Percentiles rank a stretch among this genome's conserved stretches.
Evolutionary conservation across 768 basidiomycete genomes (phyloP).

Genomic region (Galerina marginata): DNA sequence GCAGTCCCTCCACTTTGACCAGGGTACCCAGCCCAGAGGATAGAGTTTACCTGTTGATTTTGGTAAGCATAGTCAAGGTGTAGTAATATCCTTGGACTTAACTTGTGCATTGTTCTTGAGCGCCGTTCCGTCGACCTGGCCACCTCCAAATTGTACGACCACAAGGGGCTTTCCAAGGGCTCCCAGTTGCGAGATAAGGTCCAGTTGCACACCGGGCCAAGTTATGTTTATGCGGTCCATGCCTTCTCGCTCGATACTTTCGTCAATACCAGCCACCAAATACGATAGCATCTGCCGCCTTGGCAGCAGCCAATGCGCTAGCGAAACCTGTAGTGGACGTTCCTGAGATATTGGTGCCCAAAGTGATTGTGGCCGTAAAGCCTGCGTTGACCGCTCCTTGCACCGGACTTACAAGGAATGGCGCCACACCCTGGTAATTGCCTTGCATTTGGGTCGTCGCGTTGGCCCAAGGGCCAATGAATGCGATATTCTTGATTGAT

Average conservation of each 20-base stretch:
- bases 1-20: constrained; percentile 61
- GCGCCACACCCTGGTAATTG: constrained; percentile 59
- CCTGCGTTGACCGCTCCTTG: constrained; percentile 53
- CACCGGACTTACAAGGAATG: constrained; percentile 59
- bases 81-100: constrained; percentile 3
- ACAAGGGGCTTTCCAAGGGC: constrained; percentile 56
- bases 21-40: constrained; percentile 64
- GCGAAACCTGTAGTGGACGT: constrained; percentile 51
- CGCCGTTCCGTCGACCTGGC: constrained; percentile 55
- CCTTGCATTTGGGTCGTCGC: constrained; percentile 63
- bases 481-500: constrained; percentile 52
- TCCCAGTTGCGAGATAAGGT: constrained; percentile 50
- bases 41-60: constrained; percentile 50
- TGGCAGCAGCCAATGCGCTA: constrained; percentile 55
- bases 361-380: constrained; percentile 47
- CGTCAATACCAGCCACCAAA: constrained; percentile 62
- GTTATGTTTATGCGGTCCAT: constrained; percentile 52
- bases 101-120: constrained; percentile 51
- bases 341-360: constrained; percentile 47
- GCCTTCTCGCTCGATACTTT: constrained; percentile 51
- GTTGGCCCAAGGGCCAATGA: constrained; percentile 65
- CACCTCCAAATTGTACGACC: constrained; percentile 61
- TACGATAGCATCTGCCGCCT: constrained; percentile 52
- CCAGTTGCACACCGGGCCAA: constrained; percentile 63
- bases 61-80: too few species aligned